These are phyloP conservation scores for Amanita brunnescens DNA, from an alignment of 768 basidiomycete genomes.

Conservation along the genomic window DNA sequence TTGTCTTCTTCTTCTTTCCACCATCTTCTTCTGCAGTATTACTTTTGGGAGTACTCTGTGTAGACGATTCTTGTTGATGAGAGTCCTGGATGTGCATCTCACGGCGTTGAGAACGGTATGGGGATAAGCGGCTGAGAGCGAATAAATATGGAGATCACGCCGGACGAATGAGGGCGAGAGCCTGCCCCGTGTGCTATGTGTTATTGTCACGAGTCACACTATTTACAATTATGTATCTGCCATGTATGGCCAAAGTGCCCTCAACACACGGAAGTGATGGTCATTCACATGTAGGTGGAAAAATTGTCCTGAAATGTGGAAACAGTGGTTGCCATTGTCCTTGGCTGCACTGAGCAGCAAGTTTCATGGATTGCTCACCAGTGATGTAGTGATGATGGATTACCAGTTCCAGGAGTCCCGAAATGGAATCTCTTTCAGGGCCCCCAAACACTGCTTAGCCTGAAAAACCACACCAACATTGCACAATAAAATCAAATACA, in stretches of 20 bases:
- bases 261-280: too few relatives aligned
- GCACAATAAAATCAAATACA: conserved; percentile 61
- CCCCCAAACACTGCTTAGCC: neutral
- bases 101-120: too few relatives aligned
- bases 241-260: too few relatives aligned
- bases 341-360: conserved; percentile 1
- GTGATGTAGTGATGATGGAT: neutral
- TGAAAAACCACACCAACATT: neutral
- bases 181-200: too few relatives aligned
- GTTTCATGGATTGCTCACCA: neutral
- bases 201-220: too few relatives aligned
- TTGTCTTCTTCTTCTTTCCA: conserved; percentile 39
- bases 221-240: too few relatives aligned
- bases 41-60: neutral
- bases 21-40: conserved; percentile 24
- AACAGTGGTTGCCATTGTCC: conserved; percentile 3
- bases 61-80: neutral
- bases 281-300: neutral
- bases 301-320: conserved; percentile 2
- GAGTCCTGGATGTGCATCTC: neutral
- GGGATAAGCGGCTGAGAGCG: too few relatives aligned
- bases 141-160: too few relatives aligned
- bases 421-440: neutral
- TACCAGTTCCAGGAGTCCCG: neutral
- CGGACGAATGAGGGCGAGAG: too few relatives aligned